A percentile compares a stretch with the other conserved stretches of the same genome.
These are phyloP conservation scores for Erodium moschatum DNA, from an alignment of 441 rosid species.

Conservation along the genomic window DNA sequence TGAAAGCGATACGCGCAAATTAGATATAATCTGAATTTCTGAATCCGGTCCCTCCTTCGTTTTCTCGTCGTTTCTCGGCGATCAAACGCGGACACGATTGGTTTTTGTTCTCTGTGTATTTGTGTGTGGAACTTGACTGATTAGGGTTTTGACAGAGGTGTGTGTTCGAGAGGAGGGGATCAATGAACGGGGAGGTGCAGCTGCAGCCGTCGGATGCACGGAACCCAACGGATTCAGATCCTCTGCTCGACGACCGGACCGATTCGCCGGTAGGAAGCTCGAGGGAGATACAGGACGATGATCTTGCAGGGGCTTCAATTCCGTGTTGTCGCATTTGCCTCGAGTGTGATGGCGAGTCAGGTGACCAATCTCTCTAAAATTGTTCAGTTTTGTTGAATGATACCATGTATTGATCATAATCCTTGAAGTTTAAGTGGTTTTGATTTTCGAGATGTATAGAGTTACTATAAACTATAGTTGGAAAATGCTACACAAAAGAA, in stretches of 20 bases:
- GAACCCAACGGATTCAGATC: slow-evolving; percentile 56
- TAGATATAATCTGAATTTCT: too few relatives aligned
- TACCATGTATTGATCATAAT: neutral
- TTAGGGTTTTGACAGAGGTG: too few relatives aligned
- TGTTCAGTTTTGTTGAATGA: neutral
- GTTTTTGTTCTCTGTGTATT: neutral
- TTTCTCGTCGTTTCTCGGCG: too few relatives aligned
- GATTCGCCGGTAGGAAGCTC: slow-evolving; percentile 27
- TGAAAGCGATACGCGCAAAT: too few relatives aligned
- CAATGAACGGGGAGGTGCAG: slow-evolving; percentile 63
- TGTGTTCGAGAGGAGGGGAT: neutral
- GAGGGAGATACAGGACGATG: slow-evolving; percentile 51
- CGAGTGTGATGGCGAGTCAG: slow-evolving; percentile 70
- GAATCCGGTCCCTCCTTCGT: too few relatives aligned
- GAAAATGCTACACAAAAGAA: neutral
- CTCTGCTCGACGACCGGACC: slow-evolving; percentile 38
- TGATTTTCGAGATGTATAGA: too few relatives aligned
- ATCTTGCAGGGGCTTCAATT: slow-evolving; percentile 55
- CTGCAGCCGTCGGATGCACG: slow-evolving; percentile 39
- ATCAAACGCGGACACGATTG: too few relatives aligned
- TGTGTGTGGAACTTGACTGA: neutral
- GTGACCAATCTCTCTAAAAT: slow-evolving; percentile 21
- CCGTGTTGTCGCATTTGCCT: slow-evolving; percentile 92
- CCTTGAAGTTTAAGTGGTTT: neutral
- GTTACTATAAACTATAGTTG: neutral